Evolutionary conservation across 306 rosid genomes (phyloP), one percentile per base, ranked within the genome.

Genomic region (Castanea sativa): DNA sequence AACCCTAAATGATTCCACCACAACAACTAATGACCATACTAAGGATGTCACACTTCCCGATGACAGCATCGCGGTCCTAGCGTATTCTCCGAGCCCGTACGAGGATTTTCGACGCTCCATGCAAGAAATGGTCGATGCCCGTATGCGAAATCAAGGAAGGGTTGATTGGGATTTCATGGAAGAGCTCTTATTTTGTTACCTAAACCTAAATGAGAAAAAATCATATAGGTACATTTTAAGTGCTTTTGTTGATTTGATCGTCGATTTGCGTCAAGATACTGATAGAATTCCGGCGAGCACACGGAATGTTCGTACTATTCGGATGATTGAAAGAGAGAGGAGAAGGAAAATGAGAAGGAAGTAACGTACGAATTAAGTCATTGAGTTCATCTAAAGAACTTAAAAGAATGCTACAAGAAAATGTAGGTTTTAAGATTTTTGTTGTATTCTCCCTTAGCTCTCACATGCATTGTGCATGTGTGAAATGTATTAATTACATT

Each of bases 151-250:
- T 8, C 32, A 82, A 3, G 87, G 82, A 65, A 73, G 19, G 15
- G 89, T 94, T 5, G 97, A 94, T 68, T 94, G 98, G 97, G 88
- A 85, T 52, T 94, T 92, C 86, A 83, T 92, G 97, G 90, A 88
- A 38, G 95, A 94, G 79, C 88, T 94, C 73, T 75, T 94, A 79
- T 87, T 90, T 65, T 79, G 83, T 64, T 86, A 88, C 64, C 76
- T 94, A 0, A 92, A 86, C 55, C 35, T 91, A 6, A 94, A 94
- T 64, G 89, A 94, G 21, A 92, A 92, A 71, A 90, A 85, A 33
- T 86, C 87, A 2, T 80, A 86, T 77, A 88, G 80, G 80, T 91
- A 84, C 76, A 86, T 94, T 41, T 81, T 94, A 0, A 81, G 88
- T 65, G 97, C 97, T 14, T 94, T 91, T 67, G 91, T 84, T 0